A percentile compares a stretch with the other conserved stretches of the same genome.
These are phyloP conservation scores for Endothia cerciana DNA, from an alignment of 2,329 filamentous ascomycete genomes.

Conservation along the genomic window DNA sequence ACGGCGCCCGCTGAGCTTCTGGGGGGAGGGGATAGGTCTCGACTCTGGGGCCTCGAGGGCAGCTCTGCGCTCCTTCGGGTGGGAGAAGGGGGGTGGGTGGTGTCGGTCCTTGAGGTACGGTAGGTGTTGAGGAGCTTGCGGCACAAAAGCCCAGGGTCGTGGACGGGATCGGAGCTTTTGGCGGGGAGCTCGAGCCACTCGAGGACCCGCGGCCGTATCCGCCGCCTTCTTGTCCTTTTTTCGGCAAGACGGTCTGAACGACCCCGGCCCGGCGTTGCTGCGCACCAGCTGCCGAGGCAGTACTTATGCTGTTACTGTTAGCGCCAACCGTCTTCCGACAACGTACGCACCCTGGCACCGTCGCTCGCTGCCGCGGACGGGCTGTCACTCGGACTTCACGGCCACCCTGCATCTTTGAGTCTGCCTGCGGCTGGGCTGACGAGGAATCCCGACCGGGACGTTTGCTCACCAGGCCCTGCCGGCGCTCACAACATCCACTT, in stretches of 20 bases:
- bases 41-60: background rate
- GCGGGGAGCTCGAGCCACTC: slow-evolving; percentile 1
- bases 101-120: background rate
- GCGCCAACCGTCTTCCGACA: too few relatives aligned
- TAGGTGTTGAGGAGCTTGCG: background rate
- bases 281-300: too few relatives aligned
- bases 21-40: background rate
- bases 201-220: background rate
- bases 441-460: too few relatives aligned
- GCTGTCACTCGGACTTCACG: too few relatives aligned
- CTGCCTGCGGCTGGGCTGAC: too few relatives aligned
- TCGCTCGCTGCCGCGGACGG: too few relatives aligned
- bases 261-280: too few relatives aligned
- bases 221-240: background rate
- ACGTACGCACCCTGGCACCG: too few relatives aligned
- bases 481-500: too few relatives aligned
- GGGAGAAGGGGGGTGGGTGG: background rate
- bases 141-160: background rate
- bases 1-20: background rate
- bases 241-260: background rate
- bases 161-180: slow-evolving; percentile 3
- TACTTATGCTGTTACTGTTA: too few relatives aligned
- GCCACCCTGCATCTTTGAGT: too few relatives aligned
- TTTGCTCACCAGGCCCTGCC: too few relatives aligned
- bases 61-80: background rate